Base-by-base conservation (phyloP, 352 stramenopile genomes). In the Hyaloperonospora arabidopsidis region DNA sequence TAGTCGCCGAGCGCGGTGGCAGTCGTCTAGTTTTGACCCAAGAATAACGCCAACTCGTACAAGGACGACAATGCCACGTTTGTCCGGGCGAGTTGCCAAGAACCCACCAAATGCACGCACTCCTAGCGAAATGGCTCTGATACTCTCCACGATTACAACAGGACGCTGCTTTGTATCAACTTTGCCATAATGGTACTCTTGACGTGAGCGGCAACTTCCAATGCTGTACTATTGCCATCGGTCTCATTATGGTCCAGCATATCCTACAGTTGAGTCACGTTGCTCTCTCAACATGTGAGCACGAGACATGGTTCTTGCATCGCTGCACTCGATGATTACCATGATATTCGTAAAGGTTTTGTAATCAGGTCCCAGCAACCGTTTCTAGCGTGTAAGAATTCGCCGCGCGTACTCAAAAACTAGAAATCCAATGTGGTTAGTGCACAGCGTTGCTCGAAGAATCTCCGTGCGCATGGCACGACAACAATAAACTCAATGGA, bases 401-500 rank as follows among this genome's bases (percentile, higher is more conserved):
- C 97, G 90, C 0, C 92, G 77, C 12, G 89, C 86, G 56, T 97
- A 93, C 68, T 97, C 92, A 66, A 95, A 97, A 40, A 94, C 79
- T 47, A 97, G 74, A 52, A 97, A 97, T 6, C 91, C 91, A 39
- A 97, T 93, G 63, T 97, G 85, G 60, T 97, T 88, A 5, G 89
- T 85, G 34, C 79, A 88, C 18, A 97, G 69, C 69, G 97, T 89
- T 1, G 84, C 87, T 28, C 91, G 84, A 17, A 97, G 70, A 49
- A 97, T 89, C 63, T 94, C 86, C 8, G 92, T 93, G 17, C 91
- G 72, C 66, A 88, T 84, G 0, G 78, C 72, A 38, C 99, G 79
- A 3, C 95, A 98, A 12, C 96, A 58, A 98, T 99, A 45, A 99
- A 98, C 68, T 99, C 97, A 13, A 89, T 98, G 19, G 88, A 98